phyloP scores from a whole-genome alignment of 768 basidiomycete genomes.

The Roridomyces roridus region DNA sequence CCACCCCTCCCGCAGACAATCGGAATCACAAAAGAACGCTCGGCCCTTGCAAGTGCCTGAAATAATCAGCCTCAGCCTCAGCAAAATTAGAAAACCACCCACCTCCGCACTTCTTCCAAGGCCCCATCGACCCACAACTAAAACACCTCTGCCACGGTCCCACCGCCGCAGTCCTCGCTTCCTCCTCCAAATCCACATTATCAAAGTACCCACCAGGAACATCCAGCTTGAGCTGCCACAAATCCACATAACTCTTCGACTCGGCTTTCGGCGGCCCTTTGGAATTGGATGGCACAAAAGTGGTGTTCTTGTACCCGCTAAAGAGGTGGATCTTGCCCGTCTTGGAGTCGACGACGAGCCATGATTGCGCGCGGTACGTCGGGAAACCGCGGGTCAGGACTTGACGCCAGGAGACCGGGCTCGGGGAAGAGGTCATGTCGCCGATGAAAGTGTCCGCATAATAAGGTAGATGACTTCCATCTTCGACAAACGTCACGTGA shows the following conservation, averaged over 20 bases:
- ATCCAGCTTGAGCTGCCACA: constrained; percentile 47
- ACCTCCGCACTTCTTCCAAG: constrained; percentile 49
- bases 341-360: constrained; percentile 39
- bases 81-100: constrained; percentile 2
- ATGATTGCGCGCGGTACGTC: constrained; percentile 43
- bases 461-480: not conserved
- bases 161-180: constrained; percentile 40
- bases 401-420: constrained; percentile 38
- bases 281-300: constrained; percentile 40
- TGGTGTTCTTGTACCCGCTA: constrained; percentile 48
- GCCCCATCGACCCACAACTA: constrained; percentile 40
- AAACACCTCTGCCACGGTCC: constrained; percentile 51
- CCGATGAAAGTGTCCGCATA: constrained; percentile 48
- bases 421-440: constrained; percentile 22
- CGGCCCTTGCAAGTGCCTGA: constrained; percentile 33
- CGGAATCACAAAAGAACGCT: constrained; percentile 34
- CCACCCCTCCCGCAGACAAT: constrained; percentile 37
- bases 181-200: constrained; percentile 43
- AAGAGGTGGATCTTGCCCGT: constrained; percentile 44
- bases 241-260: constrained; percentile 39
- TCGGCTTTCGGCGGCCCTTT: constrained; percentile 22
- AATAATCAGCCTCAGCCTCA: not conserved
- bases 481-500: too few species aligned
- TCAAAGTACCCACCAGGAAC: constrained; percentile 42
- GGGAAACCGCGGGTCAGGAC: constrained; percentile 49